A percentile compares a stretch with the other conserved stretches of the same genome.
Evolutionary conservation across 139 green algal species (phyloP).

Genomic region (Nannochloris sp.): DNA sequence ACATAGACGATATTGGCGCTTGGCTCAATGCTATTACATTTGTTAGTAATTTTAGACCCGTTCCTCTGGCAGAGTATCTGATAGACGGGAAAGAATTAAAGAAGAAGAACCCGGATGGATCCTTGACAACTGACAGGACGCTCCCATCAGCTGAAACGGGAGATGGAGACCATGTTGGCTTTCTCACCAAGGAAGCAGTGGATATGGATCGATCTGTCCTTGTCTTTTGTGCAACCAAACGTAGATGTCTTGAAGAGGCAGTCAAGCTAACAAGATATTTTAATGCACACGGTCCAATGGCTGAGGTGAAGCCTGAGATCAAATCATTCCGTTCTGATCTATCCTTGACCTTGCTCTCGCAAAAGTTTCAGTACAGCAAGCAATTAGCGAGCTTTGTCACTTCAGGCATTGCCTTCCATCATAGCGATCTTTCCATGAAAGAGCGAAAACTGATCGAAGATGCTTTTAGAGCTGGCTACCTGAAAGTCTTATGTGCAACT

Average conservation of each 20-base stretch:
- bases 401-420: conserved; percentile 68
- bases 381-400: not conserved
- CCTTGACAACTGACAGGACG: not conserved
- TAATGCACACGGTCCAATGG: not conserved
- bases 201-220: conserved; percentile 60
- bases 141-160: not conserved
- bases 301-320: not conserved
- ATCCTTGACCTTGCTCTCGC: conserved; percentile 5
- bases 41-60: conserved; percentile 71
- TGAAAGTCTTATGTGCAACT: conserved; percentile 78
- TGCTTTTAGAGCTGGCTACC: conserved; percentile 50
- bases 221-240: conserved; percentile 71
- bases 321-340: not conserved
- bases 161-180: conserved; percentile 43
- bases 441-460: conserved; percentile 61
- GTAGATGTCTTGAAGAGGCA: not conserved
- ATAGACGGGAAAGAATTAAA: conserved; percentile 31
- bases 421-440: conserved; percentile 44
- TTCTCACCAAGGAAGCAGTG: conserved; percentile 52
- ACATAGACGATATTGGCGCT: conserved; percentile 55
- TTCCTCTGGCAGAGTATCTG: conserved; percentile 72
- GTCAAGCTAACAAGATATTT: not conserved
- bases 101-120: not conserved
- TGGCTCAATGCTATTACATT: conserved; percentile 87
- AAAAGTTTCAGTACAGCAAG: not conserved